phyloP scores from a whole-genome alignment of 805 yeast species.

The Candida sakaeoensis region DNA sequence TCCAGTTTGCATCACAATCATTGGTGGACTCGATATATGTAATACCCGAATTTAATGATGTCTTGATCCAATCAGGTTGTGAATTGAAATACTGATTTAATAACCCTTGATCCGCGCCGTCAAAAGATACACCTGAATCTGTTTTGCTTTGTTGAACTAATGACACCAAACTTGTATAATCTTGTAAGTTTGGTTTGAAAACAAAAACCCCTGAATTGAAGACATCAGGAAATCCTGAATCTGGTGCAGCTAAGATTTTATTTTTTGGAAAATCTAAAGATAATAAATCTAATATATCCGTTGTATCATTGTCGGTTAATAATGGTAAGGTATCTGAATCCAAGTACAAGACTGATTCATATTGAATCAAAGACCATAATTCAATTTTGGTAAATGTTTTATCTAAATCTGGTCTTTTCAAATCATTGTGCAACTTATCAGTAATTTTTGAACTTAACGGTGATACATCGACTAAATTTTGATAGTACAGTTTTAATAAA shows the following conservation, averaged over 20 bases:
- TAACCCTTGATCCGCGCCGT: slow-evolving; percentile 92
- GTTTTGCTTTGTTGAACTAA: slow-evolving; percentile 18
- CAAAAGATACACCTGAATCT: slow-evolving; percentile 44
- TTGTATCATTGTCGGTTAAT: slow-evolving; percentile 17
- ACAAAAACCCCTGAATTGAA: slow-evolving; percentile 79
- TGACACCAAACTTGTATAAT: slow-evolving; percentile 38
- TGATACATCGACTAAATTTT: slow-evolving; percentile 26
- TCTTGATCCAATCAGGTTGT: slow-evolving; percentile 37
- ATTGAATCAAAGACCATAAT: slow-evolving; percentile 47
- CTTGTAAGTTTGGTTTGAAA: slow-evolving; percentile 46
- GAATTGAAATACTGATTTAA: slow-evolving; percentile 67
- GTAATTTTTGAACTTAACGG: slow-evolving; percentile 22
- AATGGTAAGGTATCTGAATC: slow-evolving; percentile 63
- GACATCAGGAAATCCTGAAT: slow-evolving; percentile 89
- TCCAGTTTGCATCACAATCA: slow-evolving; percentile 46
- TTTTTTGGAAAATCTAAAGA: slow-evolving; percentile 18
- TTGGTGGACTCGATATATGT: slow-evolving; percentile 2
- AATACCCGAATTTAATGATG: slow-evolving; percentile 6
- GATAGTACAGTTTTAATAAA: slow-evolving; percentile 24
- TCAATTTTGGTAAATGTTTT: slow-evolving; percentile 55
- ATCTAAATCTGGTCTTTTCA: slow-evolving; percentile 51
- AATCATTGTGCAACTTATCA: slow-evolving; percentile 25
- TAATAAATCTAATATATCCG: slow-evolving; percentile 27
- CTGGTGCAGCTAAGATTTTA: slow-evolving; percentile 59
- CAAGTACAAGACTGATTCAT: slow-evolving; percentile 51